Base-by-base conservation (phyloP, 2,329 filamentous ascomycete genomes). In the Paecilomyces sp. region DNA sequence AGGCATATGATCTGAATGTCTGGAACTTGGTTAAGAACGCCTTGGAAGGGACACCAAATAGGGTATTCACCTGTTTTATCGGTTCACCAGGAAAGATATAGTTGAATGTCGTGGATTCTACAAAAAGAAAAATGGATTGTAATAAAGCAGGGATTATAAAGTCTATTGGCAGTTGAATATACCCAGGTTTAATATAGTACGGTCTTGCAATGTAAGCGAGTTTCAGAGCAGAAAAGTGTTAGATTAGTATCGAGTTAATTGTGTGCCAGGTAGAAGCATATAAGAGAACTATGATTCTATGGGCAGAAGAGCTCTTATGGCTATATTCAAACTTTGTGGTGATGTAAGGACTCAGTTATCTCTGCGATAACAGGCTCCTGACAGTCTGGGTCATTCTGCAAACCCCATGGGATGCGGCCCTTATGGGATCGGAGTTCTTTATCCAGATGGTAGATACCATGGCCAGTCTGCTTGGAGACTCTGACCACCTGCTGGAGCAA, bases 11-110 rank as follows among this genome's bases (percentile, higher is more conserved):
- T 61, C 51, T 68, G 62, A 74, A 75, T 61, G 72, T 75, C 11
- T 75, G 73, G 73, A 72, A 75, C 58, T 54, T 75, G 66, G 72
- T 76, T 12, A 69, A 68, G 61, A 74, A 75, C 59, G 73, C 70
- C 15, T 56, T 76, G 58, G 68, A 73, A 55, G 65, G 63, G 9
- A 67, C 66, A 9, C 69, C 68, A 11, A 30, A 67, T 22, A 58
- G 68, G 28, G 50, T 66, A 53, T 73, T 74, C 56, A 6, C 65
- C 8, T 74, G 71, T 47, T 7, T 47, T n/a, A 18, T 47, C n/a
- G 41, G 41, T 1, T 47, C 41, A 1, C 41, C 41, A 6, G 41
- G 41, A 4, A 47, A 47, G 41, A 11, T 5, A 6, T 47, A 47
- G 18, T 1, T 47, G 41, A 5, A 4, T 18, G 5, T 3, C 2